Conservation (phyloP, 1,139 yeast genomes). For the Kluyveromyces marxianus region DNA sequence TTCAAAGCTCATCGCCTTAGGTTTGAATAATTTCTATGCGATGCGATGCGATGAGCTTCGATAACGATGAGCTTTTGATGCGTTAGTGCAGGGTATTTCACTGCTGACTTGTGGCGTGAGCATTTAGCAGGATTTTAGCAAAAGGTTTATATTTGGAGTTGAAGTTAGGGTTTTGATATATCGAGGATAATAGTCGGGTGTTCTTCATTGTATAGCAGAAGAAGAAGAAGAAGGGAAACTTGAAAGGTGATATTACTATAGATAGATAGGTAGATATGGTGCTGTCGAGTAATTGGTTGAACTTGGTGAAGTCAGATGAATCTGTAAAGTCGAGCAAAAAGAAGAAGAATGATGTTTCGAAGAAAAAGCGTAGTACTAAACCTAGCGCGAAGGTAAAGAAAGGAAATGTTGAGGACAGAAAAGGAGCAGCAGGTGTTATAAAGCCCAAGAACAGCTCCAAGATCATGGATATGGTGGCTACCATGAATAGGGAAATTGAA, state of each 20-base stretch:
- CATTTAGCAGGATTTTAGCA: too few relatives aligned
- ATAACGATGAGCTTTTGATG: neutral
- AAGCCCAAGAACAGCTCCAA: conserved; percentile 8
- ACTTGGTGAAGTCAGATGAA: conserved; percentile 12
- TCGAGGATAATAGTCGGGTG: too few relatives aligned
- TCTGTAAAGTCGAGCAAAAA: conserved; percentile 2
- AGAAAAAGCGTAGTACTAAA: neutral
- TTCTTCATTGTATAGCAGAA: too few relatives aligned
- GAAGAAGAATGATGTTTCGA: neutral
- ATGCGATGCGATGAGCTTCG: conserved; percentile 4
- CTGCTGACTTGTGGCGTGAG: too few relatives aligned
- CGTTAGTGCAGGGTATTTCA: too few relatives aligned
- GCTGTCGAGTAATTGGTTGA: conserved; percentile 29
- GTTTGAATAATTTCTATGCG: neutral
- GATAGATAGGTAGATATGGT: conserved; percentile 21
- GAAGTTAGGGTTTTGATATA: too few relatives aligned
- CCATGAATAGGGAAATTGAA: conserved; percentile 25
- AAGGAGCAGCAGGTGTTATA: neutral
- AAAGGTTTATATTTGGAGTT: too few relatives aligned
- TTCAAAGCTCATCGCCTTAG: neutral
- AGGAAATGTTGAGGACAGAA: neutral
- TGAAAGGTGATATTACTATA: too few relatives aligned
- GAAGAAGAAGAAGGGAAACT: too few relatives aligned
- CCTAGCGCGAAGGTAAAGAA: neutral
- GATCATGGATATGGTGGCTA: conserved; percentile 28